Percentiles rank a stretch among this genome's conserved stretches.
phyloP scores from a whole-genome alignment of 2,329 filamentous ascomycete genomes.

The Colletotrichum lindemuthianum region DNA sequence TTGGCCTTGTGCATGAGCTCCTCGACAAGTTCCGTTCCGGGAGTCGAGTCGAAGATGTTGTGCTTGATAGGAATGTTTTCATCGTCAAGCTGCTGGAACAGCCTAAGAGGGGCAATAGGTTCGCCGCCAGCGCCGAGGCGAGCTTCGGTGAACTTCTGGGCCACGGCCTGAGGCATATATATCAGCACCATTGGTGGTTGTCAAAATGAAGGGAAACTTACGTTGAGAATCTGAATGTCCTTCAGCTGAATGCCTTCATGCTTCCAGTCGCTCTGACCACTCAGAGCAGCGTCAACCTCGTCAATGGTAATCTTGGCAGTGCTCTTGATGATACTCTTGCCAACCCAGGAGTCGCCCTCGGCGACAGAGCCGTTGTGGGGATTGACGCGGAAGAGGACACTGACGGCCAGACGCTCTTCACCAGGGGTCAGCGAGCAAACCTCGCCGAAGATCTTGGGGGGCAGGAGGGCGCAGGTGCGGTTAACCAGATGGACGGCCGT shows the following conservation, averaged over 20 bases:
- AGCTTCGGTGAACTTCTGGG: slow-evolving; percentile 89
- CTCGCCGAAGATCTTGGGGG: slow-evolving; percentile 84
- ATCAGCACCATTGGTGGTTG: slow-evolving; percentile 37
- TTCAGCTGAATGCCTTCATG: slow-evolving; percentile 75
- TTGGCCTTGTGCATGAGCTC: slow-evolving; percentile 96
- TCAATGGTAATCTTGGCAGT: slow-evolving; percentile 84
- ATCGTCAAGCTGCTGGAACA: slow-evolving; percentile 94
- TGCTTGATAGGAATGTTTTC: slow-evolving; percentile 97
- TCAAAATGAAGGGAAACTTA: slow-evolving; percentile 49
- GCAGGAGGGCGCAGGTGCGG: slow-evolving; percentile 86
- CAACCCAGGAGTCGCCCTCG: slow-evolving; percentile 92
- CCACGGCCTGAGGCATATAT: slow-evolving; percentile 67
- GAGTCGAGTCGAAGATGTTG: slow-evolving; percentile 93
- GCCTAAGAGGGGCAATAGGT: slow-evolving; percentile 84
- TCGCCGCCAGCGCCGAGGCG: slow-evolving; percentile 84
- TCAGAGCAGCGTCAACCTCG: slow-evolving; percentile 85
- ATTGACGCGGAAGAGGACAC: slow-evolving; percentile 92
- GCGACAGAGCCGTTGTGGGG: slow-evolving; percentile 79
- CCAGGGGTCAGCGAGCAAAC: slow-evolving; percentile 87
- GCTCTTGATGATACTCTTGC: slow-evolving; percentile 94
- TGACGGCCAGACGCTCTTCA: slow-evolving; percentile 91
- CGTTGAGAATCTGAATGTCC: slow-evolving; percentile 82
- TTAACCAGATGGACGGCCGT: slow-evolving; percentile 96
- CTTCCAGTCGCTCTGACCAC: slow-evolving; percentile 68
- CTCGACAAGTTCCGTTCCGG: slow-evolving; percentile 92